Evolutionary conservation across 2,329 filamentous ascomycete genomes (phyloP).

Genomic region (Penicillium sp.): DNA sequence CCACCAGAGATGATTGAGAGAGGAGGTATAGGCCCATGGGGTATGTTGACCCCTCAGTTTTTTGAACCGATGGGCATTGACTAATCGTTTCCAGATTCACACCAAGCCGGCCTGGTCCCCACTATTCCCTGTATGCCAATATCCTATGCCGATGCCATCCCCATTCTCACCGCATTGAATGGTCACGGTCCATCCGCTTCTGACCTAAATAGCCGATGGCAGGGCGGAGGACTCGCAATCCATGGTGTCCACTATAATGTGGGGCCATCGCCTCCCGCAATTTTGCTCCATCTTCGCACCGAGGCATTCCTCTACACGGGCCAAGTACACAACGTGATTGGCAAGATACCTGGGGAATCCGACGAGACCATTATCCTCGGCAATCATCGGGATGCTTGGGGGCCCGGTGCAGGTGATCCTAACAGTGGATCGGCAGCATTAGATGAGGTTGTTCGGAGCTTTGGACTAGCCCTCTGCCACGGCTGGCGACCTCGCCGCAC

Average conservation of each 20-base stretch:
- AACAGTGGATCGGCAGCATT: constrained; percentile 53
- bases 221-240: constrained; percentile 9
- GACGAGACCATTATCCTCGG: constrained; percentile 51
- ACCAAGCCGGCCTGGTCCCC: not conserved
- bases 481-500: constrained; percentile 51
- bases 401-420: constrained; percentile 54
- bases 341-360: constrained; percentile 22
- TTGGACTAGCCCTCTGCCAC: constrained; percentile 46
- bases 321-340: constrained; percentile 23
- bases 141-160: constrained; percentile 1
- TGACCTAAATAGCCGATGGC: constrained; percentile 6
- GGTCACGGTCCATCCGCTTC: not conserved
- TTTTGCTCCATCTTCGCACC: constrained; percentile 20
- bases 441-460: constrained; percentile 52
- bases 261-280: constrained; percentile 15
- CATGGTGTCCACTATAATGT: constrained; percentile 13
- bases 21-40: not conserved
- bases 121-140: not conserved
- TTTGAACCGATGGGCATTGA: too few species aligned
- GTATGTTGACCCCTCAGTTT: not conserved
- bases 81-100: not conserved
- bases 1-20: not conserved
- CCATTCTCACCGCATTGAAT: constrained; percentile 1
- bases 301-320: constrained; percentile 15
- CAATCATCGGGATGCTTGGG: constrained; percentile 58